Conservation (phyloP, 1,284 basidiomycete species). For the Irpex sp. region DNA sequence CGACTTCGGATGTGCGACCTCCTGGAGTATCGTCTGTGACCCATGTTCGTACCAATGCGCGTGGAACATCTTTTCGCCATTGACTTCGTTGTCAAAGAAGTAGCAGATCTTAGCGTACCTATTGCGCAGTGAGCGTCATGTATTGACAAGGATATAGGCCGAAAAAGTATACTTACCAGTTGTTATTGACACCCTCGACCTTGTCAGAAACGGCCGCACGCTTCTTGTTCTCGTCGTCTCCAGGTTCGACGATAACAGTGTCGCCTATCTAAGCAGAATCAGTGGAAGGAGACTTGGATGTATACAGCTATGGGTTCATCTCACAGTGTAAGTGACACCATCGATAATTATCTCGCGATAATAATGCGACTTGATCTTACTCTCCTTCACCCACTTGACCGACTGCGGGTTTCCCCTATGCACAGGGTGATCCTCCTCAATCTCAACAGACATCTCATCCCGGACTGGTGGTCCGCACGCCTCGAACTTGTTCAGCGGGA, state of each 20-base stretch:
- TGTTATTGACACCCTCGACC: too few relatives aligned
- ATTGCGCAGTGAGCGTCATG: background rate
- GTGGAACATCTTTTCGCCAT: conserved; percentile 45
- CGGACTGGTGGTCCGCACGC: background rate
- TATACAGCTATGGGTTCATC: too few relatives aligned
- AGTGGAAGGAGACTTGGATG: too few relatives aligned
- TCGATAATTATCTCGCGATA: conserved; percentile 48
- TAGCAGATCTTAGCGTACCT: conserved; percentile 65
- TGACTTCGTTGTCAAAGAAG: conserved; percentile 38
- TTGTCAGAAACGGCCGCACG: conserved; percentile 24
- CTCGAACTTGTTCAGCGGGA: conserved; percentile 2
- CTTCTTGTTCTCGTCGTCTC: conserved; percentile 35
- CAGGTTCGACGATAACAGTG: conserved; percentile 52
- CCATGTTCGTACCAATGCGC: conserved; percentile 63
- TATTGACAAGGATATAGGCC: background rate
- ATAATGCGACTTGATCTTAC: conserved; percentile 19
- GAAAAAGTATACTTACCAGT: too few relatives aligned
- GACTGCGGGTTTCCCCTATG: background rate
- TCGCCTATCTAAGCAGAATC: conserved; percentile 55
- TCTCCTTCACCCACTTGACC: conserved; percentile 3
- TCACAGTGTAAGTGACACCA: conserved; percentile 46
- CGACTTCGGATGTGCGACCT: conserved; percentile 53
- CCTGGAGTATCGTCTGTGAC: conserved; percentile 57
- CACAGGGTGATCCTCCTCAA: background rate
- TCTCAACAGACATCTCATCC: background rate